Conservation (phyloP, 2,329 filamentous ascomycete genomes). For the Chaetomiaceae sp. region DNA sequence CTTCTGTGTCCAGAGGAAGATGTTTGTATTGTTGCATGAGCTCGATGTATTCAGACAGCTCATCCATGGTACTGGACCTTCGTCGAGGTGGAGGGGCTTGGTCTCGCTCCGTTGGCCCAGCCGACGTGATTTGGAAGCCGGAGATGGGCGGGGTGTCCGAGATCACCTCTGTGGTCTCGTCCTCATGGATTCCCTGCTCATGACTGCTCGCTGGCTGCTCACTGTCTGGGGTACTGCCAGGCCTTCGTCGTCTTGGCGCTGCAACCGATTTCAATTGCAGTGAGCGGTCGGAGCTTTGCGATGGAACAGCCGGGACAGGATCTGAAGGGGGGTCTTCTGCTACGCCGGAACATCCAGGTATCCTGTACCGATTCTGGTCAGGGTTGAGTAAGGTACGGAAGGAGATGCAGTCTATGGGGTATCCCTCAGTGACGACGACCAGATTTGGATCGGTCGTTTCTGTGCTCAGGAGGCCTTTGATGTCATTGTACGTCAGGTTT, state of each 20-base stretch:
- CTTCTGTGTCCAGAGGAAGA: constrained; percentile 49
- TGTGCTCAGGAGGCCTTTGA: constrained; percentile 38
- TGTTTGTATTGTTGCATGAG: constrained; percentile 55
- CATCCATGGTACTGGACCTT: constrained; percentile 37
- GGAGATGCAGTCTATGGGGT: constrained; percentile 61
- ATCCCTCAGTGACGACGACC: constrained; percentile 60
- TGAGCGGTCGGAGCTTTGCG: constrained; percentile 30
- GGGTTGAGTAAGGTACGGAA: constrained; percentile 54
- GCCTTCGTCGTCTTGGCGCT: constrained; percentile 32
- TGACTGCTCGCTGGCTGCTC: constrained; percentile 15
- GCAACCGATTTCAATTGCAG: constrained; percentile 44
- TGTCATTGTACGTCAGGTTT: constrained; percentile 54
- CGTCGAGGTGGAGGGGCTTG: not conserved
- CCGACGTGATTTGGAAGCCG: not conserved
- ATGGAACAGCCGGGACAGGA: constrained; percentile 4
- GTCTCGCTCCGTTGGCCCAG: not conserved
- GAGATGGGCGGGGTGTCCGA: not conserved
- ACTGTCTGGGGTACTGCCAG: constrained; percentile 27
- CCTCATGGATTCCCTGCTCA: too few species aligned
- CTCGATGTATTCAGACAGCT: constrained; percentile 58
- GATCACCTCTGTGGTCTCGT: not conserved
- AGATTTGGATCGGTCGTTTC: constrained; percentile 25
- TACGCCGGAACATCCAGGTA: constrained; percentile 42
- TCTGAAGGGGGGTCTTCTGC: not conserved
- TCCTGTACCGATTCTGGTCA: constrained; percentile 51